Evolutionary conservation across 2,329 filamentous ascomycete species (phyloP), one percentile per base, ranked within the genome.

Genomic region (Curvularia eragrostidis): DNA sequence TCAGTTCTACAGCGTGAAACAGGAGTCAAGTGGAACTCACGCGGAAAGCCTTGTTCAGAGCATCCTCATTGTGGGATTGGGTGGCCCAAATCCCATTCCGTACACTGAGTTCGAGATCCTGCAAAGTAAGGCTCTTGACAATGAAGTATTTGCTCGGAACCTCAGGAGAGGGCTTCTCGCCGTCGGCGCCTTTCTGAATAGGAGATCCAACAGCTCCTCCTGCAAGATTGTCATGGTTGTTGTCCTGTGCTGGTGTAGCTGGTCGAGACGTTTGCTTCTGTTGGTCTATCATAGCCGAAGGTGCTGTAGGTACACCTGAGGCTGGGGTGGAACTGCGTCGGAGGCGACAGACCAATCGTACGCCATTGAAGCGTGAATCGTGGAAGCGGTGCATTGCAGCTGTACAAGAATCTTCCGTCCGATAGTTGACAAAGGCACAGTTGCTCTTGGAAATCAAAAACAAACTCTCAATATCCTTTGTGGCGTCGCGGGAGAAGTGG

Each of bases 361-460:
- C 90, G 0, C 91, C 89, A 67, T 94, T 87, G 67, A 97, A 97
- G 54, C 89, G 89, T 1, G 93, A 96, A 70, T 98, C 93, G 75
- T 98, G 92, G 43, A 98, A 89, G 65, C 91, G 88, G 44, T 87
- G 84, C 80, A 97, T 91, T 0, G 94, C 94, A 8, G 85, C 83
- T 6, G 85, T 79, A 72, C 93, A 97, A 5, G 87, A 87, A 3
- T 82, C 79, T 68, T 97, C 93, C 49, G 91, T 90, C 62, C 89
- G 91, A 75, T 96, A 98, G 72, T 98, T 98, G 64, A 96, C 92
- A 79, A 98, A 98, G 0, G 93, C 94, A 71, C 94, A 98, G 73
- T 97, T 97, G 75, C 93, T 97, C 76, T 97, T 97, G 0, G 93
- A 94, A 39, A 98, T 98, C 34, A 98, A 80, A 66, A 98, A 97